Evolutionary conservation across 176 grass and related monocot genomes (phyloP).

Genomic region (Juncus inflexus): DNA sequence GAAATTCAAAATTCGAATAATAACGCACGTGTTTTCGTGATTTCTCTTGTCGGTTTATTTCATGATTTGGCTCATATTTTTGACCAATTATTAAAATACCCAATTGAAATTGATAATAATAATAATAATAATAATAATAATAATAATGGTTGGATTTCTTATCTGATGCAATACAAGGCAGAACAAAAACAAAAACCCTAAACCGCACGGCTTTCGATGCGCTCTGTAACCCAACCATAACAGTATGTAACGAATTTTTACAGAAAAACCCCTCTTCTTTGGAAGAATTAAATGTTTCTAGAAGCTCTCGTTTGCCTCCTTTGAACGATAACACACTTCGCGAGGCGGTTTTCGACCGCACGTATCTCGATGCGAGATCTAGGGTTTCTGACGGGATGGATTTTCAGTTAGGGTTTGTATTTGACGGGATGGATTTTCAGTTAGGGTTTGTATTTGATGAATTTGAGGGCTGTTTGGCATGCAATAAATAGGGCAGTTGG

Average conservation of each 20-base stretch:
- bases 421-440: slow-evolving; percentile 58
- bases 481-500: too few species aligned
- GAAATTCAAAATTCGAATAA: slow-evolving; percentile 44
- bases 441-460: slow-evolving; percentile 72
- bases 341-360: slow-evolving; percentile 55
- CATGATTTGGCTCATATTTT: slow-evolving; percentile 74
- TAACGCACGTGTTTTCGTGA: slow-evolving; percentile 56
- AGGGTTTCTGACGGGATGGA: slow-evolving; percentile 54
- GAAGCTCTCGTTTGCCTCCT: slow-evolving; percentile 65
- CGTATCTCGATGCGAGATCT: slow-evolving; percentile 24
- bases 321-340: slow-evolving; percentile 72
- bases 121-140: neutral
- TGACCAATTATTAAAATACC: slow-evolving; percentile 45
- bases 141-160: slow-evolving; percentile 74
- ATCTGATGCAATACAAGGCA: slow-evolving; percentile 45
- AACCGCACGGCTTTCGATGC: slow-evolving; percentile 33
- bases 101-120: slow-evolving; percentile 8
- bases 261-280: slow-evolving; percentile 41
- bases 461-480: neutral
- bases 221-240: neutral
- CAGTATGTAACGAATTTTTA: slow-evolving; percentile 37
- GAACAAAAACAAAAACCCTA: slow-evolving; percentile 27
- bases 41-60: slow-evolving; percentile 72
- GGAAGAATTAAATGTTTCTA: slow-evolving; percentile 78
- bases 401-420: slow-evolving; percentile 72